A percentile compares a stretch with the other conserved stretches of the same genome.
phyloP scores from a whole-genome alignment of 352 stramenopile genomes.

The Globisporangium orthogonon region DNA sequence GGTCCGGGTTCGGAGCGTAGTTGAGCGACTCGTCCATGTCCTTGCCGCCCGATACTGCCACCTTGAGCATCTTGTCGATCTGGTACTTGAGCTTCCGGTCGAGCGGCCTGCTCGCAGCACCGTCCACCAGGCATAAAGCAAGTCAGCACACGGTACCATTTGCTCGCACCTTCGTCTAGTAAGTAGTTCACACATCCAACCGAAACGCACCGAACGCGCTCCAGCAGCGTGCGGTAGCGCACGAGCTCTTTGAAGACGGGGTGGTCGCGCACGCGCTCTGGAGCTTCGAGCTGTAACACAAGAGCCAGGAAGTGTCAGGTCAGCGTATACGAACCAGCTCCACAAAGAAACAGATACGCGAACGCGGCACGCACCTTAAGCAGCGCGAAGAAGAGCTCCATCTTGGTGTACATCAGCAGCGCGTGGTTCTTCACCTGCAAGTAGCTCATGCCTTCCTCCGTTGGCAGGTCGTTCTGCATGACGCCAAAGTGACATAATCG shows the following conservation, averaged over 20 bases:
- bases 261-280: constrained; percentile 66
- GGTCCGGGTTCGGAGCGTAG: constrained; percentile 76
- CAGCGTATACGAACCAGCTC: not conserved
- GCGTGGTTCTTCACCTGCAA: constrained; percentile 87
- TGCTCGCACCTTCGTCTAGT: not conserved
- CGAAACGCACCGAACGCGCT: constrained; percentile 57
- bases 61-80: constrained; percentile 88
- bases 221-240: constrained; percentile 76
- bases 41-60: constrained; percentile 67
- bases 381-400: constrained; percentile 81
- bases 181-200: not conserved
- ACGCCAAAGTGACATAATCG: not conserved
- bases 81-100: constrained; percentile 88
- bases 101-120: constrained; percentile 29
- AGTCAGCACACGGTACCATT: not conserved
- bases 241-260: constrained; percentile 84
- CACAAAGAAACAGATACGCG: not conserved
- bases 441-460: constrained; percentile 64
- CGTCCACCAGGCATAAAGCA: not conserved
- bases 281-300: constrained; percentile 44
- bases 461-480: constrained; percentile 49
- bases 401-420: constrained; percentile 81
- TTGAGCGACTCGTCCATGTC: constrained; percentile 71
- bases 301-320: not conserved
- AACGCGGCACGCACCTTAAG: constrained; percentile 44